Base-by-base conservation (phyloP, 2,329 filamentous ascomycete species). In the Westerdykella aurantiaca region DNA sequence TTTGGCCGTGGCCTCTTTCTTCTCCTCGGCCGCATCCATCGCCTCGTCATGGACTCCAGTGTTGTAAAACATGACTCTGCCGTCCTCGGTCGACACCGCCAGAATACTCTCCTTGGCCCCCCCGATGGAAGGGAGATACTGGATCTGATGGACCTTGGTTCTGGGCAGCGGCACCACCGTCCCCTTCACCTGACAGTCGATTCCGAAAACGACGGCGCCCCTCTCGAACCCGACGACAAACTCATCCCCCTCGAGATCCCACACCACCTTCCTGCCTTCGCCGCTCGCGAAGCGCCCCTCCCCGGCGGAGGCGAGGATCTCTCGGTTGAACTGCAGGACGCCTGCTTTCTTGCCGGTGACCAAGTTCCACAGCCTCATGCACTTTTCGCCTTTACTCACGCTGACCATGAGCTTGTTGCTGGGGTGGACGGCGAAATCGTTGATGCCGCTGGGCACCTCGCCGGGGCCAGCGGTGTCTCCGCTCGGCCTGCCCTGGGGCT, bases 371-470 rank as follows among this genome's bases (percentile, higher is more conserved):
- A 97, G 69, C 51, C 93, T 76, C 86, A 98, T 94, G 60, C 84
- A 88, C 52, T 82, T 83, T 72, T 98, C 93, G 52, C 89, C 89
- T 58, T 85, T 88, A 54, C 88, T 85, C 7, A 97, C 89, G 56
- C 82, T 94, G 47, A 98, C 81, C 87, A 97, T 95, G 40, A 98
- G 74, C 71, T 96, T 97, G 79, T 95, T 88, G 66, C 87, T 94
- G 0, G 93, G 91, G 65, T 98, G 93, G 21, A 98, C 85, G 2
- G 91, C 88, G 66, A 98, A 95, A 65, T 90, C 87, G 65, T 95
- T 97, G 54, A 97, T 81, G 14, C 93, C 93, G n/a, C 83, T 80
- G 0, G 90, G 90, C 21, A 85, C 81, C 38, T 82, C 86, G 14
- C 88, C 89, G 10, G 84, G 79, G 2, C 85, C 83, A 6, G 89